A percentile compares a stretch with the other conserved stretches of the same genome.
Conservation (phyloP, 2,329 filamentous ascomycete species). For the Fusarium marasasianum region DNA sequence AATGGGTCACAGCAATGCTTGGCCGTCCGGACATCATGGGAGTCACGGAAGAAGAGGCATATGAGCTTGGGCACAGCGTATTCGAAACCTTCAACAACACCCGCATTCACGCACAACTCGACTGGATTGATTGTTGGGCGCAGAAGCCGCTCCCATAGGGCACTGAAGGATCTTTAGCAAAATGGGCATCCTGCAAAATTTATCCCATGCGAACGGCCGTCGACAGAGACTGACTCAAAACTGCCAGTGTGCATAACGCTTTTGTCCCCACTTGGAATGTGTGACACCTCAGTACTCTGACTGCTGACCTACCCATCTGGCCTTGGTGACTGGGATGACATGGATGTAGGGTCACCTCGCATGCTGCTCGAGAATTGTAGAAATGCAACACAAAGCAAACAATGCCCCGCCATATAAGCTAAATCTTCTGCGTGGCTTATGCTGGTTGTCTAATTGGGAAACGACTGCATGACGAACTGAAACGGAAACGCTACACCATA, state of each 20-base stretch:
- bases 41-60: conserved; percentile 48
- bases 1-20: conserved; percentile 49
- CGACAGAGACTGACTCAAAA: conserved; percentile 13
- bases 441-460: neutral
- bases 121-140: conserved; percentile 52
- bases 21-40: conserved; percentile 47
- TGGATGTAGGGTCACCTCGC: conserved; percentile 21
- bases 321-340: conserved; percentile 3
- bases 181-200: neutral
- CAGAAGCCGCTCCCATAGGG: conserved; percentile 47
- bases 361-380: conserved; percentile 17
- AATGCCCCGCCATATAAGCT: conserved; percentile 16
- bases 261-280: conserved; percentile 5
- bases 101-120: conserved; percentile 47
- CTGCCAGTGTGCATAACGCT: conserved; percentile 16
- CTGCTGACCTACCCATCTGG: neutral
- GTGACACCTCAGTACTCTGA: conserved; percentile 4
- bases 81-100: conserved; percentile 47
- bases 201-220: conserved; percentile 3
- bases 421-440: neutral
- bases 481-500: neutral
- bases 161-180: neutral
- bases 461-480: neutral
- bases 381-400: conserved; percentile 13
- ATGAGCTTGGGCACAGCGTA: conserved; percentile 45